These are phyloP conservation scores for Hymenochaete sp. DNA, from an alignment of 1,284 basidiomycete species.

Conservation along the genomic window DNA sequence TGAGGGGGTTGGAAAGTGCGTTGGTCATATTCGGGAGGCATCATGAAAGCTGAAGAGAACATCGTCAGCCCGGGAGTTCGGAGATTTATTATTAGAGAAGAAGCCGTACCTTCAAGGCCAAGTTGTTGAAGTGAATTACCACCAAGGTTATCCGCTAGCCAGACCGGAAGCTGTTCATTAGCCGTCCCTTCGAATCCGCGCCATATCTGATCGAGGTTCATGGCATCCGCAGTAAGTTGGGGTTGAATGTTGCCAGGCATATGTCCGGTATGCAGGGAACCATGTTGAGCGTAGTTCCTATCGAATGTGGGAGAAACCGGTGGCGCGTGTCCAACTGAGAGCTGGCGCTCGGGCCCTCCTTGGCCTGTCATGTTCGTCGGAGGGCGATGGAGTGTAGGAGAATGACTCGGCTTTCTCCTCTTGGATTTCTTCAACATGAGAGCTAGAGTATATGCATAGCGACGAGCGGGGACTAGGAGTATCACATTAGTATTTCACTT, in stretches of 20 bases:
- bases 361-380: constrained; percentile 12
- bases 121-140: constrained; percentile 66
- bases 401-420: constrained; percentile 45
- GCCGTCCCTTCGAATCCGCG: constrained; percentile 61
- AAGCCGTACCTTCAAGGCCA: constrained; percentile 77
- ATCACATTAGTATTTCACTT: constrained; percentile 13
- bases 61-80: too few relatives aligned
- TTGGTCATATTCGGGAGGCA: constrained; percentile 65
- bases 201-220: constrained; percentile 67
- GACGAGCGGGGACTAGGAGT: constrained; percentile 70
- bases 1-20: constrained; percentile 37
- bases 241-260: constrained; percentile 25
- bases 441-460: constrained; percentile 81
- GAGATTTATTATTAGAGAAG: too few relatives aligned
- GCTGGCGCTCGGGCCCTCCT: constrained; percentile 29
- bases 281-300: constrained; percentile 38
- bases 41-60: constrained; percentile 73
- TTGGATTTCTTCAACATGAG: constrained; percentile 78
- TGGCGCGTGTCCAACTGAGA: constrained; percentile 23
- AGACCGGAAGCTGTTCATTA: constrained; percentile 68
- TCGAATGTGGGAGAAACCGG: constrained; percentile 30
- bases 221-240: constrained; percentile 30
- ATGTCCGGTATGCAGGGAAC: constrained; percentile 31
- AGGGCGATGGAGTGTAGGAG: constrained; percentile 42
- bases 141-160: constrained; percentile 73